Conservation (phyloP, 306 rosid genomes). For the Carpinus fangiana region DNA sequence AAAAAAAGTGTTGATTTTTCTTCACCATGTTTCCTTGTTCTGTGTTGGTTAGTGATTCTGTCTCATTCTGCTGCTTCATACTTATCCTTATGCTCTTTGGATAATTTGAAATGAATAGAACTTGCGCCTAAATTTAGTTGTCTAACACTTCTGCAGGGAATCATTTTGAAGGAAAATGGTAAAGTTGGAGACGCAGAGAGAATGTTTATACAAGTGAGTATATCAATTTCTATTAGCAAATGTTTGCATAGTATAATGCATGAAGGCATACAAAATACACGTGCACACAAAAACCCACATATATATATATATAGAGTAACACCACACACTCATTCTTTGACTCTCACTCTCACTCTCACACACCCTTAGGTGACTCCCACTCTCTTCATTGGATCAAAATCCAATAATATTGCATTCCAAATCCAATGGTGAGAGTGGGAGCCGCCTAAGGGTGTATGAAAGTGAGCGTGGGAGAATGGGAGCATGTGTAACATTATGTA, state of each 20-base stretch:
- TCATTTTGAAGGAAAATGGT: conserved; percentile 79
- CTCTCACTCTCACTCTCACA: no score
- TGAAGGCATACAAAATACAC: not conserved
- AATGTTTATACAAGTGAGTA: conserved; percentile 93
- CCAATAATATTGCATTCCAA: no score
- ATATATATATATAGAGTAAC: not conserved
- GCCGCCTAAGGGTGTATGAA: no score
- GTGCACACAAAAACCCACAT: not conserved
- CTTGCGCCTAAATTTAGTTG: conserved; percentile 13
- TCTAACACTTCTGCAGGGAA: conserved; percentile 59
- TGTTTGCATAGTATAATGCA: conserved; percentile 3
- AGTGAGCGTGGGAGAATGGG: no score
- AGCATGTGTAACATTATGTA: no score
- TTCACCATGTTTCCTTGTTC: not conserved
- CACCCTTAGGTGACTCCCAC: no score
- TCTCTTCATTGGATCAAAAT: no score
- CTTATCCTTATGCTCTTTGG: conserved; percentile 8
- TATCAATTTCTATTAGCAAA: conserved; percentile 17
- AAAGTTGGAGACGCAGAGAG: conserved; percentile 89
- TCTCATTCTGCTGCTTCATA: not conserved
- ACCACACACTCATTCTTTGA: no score
- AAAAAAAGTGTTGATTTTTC: not conserved
- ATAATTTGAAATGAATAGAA: not conserved
- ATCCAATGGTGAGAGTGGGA: no score
- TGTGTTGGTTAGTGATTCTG: not conserved